Evolutionary conservation across 2,329 filamentous ascomycete genomes (phyloP).

Genomic region (Apiospora malaysiana): DNA sequence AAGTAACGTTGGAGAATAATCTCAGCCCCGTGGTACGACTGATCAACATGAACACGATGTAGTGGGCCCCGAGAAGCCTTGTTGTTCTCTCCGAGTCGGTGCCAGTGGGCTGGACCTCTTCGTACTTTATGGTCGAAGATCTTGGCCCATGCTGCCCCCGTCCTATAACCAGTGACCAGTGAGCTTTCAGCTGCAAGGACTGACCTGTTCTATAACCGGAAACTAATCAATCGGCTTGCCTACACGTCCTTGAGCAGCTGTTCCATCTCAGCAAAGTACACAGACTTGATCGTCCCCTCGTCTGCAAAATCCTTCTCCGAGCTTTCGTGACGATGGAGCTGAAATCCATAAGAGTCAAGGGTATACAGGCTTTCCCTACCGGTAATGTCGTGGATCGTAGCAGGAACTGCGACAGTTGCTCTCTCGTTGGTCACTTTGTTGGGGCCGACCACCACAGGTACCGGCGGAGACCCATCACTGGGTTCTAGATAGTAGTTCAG

Average conservation of each 20-base stretch:
- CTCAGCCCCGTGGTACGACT: constrained; percentile 50
- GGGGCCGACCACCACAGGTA: constrained; percentile 40
- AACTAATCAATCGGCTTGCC: constrained; percentile 26
- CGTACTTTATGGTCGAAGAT: constrained; percentile 41
- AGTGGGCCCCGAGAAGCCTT: constrained; percentile 44
- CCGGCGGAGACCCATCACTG: constrained; percentile 48
- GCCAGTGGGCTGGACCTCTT: constrained; percentile 31
- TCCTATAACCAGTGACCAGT: constrained; percentile 43
- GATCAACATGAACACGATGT: constrained; percentile 60
- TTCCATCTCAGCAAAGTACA: constrained; percentile 78
- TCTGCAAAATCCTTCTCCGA: constrained; percentile 50
- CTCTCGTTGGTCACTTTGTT: constrained; percentile 43
- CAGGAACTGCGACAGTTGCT: constrained; percentile 34
- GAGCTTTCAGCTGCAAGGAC: background rate
- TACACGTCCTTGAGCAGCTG: constrained; percentile 66
- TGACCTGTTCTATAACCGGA: background rate
- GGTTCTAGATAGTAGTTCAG: constrained; percentile 48
- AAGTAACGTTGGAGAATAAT: constrained; percentile 47
- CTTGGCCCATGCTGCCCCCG: constrained; percentile 55
- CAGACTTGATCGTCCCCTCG: constrained; percentile 65
- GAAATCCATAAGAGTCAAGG: constrained; percentile 47
- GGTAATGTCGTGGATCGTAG: constrained; percentile 44
- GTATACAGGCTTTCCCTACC: constrained; percentile 44
- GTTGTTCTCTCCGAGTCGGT: background rate
- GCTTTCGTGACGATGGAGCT: constrained; percentile 38